Evolutionary conservation across 129 eudicot genomes (phyloP).

Genomic region (Flaveria robusta): DNA sequence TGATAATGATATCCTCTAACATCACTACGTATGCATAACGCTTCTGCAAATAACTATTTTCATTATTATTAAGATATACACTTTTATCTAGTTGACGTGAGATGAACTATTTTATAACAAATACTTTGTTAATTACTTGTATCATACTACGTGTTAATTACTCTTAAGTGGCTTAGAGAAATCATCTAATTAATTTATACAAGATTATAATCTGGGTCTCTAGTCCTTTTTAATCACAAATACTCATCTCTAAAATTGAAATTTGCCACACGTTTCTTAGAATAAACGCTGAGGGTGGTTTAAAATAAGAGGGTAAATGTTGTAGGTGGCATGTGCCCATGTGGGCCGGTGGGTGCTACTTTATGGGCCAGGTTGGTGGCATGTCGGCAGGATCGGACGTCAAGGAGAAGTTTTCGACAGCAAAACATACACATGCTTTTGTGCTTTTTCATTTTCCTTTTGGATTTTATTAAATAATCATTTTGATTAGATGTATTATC

Average conservation of each 20-base stretch:
- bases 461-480: neutral
- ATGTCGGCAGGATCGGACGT: conserved; percentile 5
- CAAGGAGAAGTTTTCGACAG: neutral
- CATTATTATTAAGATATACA: too few species aligned
- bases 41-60: too few species aligned
- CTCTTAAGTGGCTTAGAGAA: neutral
- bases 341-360: conserved; percentile 13
- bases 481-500: too few species aligned
- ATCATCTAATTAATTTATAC: neutral
- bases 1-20: too few species aligned
- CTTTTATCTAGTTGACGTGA: too few species aligned
- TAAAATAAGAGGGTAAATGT: neutral
- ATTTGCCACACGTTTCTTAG: neutral
- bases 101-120: too few species aligned
- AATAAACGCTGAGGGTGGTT: neutral
- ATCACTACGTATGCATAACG: too few species aligned
- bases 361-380: conserved; percentile 1
- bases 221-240: neutral
- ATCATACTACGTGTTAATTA: neutral
- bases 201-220: neutral
- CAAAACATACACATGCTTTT: neutral
- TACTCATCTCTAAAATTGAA: too few species aligned
- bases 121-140: neutral
- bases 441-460: neutral
- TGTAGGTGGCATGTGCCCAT: conserved; percentile 14